phyloP scores from a whole-genome alignment of 108 stramenopile genomes.

The Fistulifera pelliculosa region DNA sequence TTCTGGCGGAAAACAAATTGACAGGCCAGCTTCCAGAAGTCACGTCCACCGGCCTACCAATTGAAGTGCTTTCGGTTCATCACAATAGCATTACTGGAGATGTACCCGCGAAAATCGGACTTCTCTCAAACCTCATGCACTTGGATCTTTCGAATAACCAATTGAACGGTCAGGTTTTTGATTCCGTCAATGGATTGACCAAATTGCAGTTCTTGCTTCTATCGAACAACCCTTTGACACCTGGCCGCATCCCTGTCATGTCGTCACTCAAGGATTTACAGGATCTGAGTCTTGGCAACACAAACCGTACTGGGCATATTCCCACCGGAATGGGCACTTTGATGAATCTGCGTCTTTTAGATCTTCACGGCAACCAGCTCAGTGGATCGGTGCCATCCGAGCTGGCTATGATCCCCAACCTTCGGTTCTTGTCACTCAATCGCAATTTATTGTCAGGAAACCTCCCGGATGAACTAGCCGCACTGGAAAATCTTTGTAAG shows the following conservation, averaged over 20 bases:
- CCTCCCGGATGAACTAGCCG: conserved; percentile 12
- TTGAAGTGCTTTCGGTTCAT: background rate
- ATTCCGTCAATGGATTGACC: conserved; percentile 2
- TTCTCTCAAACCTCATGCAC: conserved; percentile 12
- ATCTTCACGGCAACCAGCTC: conserved; percentile 43
- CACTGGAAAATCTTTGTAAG: background rate
- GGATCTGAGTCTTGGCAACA: conserved; percentile 18
- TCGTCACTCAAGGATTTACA: conserved; percentile 14
- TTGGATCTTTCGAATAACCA: conserved; percentile 28
- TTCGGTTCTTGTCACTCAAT: conserved; percentile 11
- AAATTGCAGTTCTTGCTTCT: conserved; percentile 18
- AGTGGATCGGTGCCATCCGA: conserved; percentile 40
- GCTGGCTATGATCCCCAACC: conserved; percentile 25
- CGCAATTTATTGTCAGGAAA: conserved; percentile 3
- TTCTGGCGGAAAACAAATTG: conserved; percentile 5
- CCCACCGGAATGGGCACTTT: conserved; percentile 19
- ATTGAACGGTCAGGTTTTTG: conserved; percentile 10
- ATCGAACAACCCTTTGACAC: conserved; percentile 12
- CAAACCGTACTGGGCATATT: conserved; percentile 17
- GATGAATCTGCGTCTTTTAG: conserved; percentile 19
- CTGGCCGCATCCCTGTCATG: conserved; percentile 16
- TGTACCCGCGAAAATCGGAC: background rate
- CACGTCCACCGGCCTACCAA: conserved; percentile 5
- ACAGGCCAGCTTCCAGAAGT: conserved; percentile 13
- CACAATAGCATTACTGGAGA: conserved; percentile 2